Percentiles rank a stretch among this genome's conserved stretches.
These are phyloP conservation scores for Arthrobotrys pseudoclavata DNA, from an alignment of 2,329 filamentous ascomycete genomes.

Conservation along the genomic window DNA sequence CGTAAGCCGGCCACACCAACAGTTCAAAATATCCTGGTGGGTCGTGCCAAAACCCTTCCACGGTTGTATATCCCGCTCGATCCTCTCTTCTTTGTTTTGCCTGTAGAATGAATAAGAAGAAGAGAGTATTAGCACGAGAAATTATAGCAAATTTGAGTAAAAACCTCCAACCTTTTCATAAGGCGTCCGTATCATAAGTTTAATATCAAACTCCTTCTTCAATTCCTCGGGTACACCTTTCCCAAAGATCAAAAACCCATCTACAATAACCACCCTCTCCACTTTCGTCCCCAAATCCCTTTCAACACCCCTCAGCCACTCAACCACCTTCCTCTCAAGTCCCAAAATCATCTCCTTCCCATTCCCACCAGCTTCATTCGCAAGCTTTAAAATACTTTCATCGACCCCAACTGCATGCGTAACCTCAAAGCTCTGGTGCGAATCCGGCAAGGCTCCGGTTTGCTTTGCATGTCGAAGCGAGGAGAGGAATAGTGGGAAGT, in stretches of 20 bases:
- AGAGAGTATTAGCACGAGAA: conserved; percentile 58
- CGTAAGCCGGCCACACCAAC: conserved; percentile 97
- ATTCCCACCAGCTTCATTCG: conserved; percentile 8
- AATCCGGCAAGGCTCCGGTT: conserved; percentile 70
- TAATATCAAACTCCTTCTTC: conserved; percentile 61
- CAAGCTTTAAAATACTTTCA: conserved; percentile 35
- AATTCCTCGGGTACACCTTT: conserved; percentile 59
- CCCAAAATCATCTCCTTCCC: conserved; percentile 63
- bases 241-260: conserved; percentile 63
- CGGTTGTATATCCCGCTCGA: conserved; percentile 81
- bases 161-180: conserved; percentile 59
- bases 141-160: conserved; percentile 58
- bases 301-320: conserved; percentile 63
- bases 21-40: conserved; percentile 93
- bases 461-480: conserved; percentile 79
- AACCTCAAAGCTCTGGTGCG: conserved; percentile 45
- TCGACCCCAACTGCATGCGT: conserved; percentile 56
- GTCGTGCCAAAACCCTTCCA: conserved; percentile 94
- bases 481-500: conserved; percentile 76
- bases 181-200: conserved; percentile 61
- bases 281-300: conserved; percentile 59
- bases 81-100: conserved; percentile 77
- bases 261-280: conserved; percentile 61
- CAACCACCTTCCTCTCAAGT: conserved; percentile 63
- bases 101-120: conserved; percentile 44